These are phyloP conservation scores for Zygosaccharomyces sapae DNA, from an alignment of 1,139 yeast genomes.

Conservation along the genomic window DNA sequence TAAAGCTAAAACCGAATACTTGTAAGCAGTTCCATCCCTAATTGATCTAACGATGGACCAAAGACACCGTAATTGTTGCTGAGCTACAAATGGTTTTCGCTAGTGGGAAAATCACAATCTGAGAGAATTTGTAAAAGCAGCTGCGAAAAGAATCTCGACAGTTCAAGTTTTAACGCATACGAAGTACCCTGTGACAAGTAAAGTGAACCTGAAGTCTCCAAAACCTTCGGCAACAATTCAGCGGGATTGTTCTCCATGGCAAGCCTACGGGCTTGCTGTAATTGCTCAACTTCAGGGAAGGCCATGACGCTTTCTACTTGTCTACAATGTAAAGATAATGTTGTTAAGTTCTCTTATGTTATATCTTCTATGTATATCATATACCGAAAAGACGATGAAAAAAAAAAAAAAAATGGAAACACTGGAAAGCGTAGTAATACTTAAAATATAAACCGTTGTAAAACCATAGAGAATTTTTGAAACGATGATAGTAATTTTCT, in stretches of 20 bases:
- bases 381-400: neutral
- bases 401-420: neutral
- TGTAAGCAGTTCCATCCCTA: conserved; percentile 34
- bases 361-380: neutral
- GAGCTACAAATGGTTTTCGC: conserved; percentile 34
- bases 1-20: conserved; percentile 34
- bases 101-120: conserved; percentile 23
- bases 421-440: neutral
- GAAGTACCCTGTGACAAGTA: conserved; percentile 41
- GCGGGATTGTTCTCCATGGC: conserved; percentile 43
- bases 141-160: conserved; percentile 27
- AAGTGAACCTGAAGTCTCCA: conserved; percentile 50
- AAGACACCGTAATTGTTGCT: conserved; percentile 27
- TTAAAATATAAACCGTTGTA: neutral
- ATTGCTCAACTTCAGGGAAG: conserved; percentile 36
- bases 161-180: conserved; percentile 37
- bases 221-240: conserved; percentile 49
- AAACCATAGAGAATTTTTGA: neutral
- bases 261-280: conserved; percentile 49
- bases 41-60: conserved; percentile 23
- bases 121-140: conserved; percentile 27
- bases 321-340: no score
- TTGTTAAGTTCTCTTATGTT: neutral
- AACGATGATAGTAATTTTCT: neutral
- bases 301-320: conserved; percentile 2